Conservation (phyloP, 2,329 filamentous ascomycete species). For the Gyromitra esculenta region DNA sequence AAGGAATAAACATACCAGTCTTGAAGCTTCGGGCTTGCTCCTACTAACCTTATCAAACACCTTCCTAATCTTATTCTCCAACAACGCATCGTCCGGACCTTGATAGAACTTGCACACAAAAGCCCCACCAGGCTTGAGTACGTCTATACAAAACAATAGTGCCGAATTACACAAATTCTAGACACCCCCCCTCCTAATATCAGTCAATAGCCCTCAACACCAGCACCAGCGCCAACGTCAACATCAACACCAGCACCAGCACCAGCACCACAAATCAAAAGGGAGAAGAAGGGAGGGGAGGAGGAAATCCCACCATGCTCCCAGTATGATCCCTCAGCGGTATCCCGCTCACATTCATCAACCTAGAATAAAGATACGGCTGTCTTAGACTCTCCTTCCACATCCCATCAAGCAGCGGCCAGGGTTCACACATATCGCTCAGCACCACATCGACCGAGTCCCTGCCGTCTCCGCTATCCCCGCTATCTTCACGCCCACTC, state of each 20-base stretch:
- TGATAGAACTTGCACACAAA: conserved; percentile 99
- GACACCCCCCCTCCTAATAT: not conserved
- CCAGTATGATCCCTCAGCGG: conserved; percentile 86
- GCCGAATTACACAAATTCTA: conserved; percentile 92
- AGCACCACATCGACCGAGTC: conserved; percentile 85
- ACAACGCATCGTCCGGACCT: conserved; percentile 80
- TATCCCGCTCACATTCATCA: conserved; percentile 98
- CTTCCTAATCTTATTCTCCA: conserved; percentile 78
- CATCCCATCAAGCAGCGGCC: conserved; percentile 78
- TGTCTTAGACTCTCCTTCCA: conserved; percentile 91
- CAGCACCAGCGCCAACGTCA: not conserved
- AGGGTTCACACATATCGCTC: conserved; percentile 99
- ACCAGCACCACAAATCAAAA: not conserved
- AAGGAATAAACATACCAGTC: conserved; percentile 71
- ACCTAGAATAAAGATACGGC: conserved; percentile 90
- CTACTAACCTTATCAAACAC: conserved; percentile 83
- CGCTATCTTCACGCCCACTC: conserved; percentile 57
- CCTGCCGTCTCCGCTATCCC: conserved; percentile 63
- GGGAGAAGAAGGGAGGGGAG: not conserved
- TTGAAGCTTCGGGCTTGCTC: conserved; percentile 90
- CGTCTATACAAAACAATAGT: conserved; percentile 84
- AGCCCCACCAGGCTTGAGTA: conserved; percentile 81
- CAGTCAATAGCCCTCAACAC: not conserved
- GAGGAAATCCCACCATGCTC: conserved; percentile 79
- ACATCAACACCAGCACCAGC: not conserved